A percentile compares a stretch with the other conserved stretches of the same genome.
Conservation (phyloP, 139 green algal species). For the Auxenochlorella pyrenoidosa region DNA sequence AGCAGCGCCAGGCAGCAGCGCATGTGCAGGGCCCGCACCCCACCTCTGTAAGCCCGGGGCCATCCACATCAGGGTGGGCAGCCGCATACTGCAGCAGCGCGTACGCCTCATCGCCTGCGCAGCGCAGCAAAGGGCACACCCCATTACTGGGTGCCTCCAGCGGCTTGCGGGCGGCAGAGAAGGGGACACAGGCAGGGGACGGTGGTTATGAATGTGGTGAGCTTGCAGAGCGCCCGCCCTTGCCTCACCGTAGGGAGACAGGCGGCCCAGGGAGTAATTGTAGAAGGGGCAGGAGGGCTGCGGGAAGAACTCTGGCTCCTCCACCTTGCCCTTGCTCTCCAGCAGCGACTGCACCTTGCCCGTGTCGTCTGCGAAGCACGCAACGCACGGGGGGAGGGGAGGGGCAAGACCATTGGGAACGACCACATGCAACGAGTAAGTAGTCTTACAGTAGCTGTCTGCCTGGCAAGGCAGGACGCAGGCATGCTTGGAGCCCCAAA, state of each 20-base stretch:
- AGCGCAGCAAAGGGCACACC: background rate
- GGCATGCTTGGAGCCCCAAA: too few species aligned
- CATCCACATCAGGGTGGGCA: conserved; percentile 10
- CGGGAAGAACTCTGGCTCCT: conserved; percentile 57
- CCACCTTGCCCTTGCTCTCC: conserved; percentile 8
- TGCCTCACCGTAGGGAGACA: conserved; percentile 61
- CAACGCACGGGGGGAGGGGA: background rate
- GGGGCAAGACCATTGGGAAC: too few species aligned
- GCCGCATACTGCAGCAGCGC: conserved; percentile 48
- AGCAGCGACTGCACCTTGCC: conserved; percentile 49
- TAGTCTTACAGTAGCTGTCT: too few species aligned
- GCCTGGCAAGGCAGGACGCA: too few species aligned
- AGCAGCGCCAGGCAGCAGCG: too few species aligned
- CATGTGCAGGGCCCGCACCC: too few species aligned
- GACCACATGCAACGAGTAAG: too few species aligned
- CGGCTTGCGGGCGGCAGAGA: too few species aligned
- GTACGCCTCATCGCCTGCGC: conserved; percentile 51
- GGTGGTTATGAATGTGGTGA: too few species aligned
- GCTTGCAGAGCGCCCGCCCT: background rate
- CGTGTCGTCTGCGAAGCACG: conserved; percentile 39
- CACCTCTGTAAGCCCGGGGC: conserved; percentile 19
- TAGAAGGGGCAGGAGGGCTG: conserved; percentile 64
- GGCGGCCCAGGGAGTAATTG: conserved; percentile 47
- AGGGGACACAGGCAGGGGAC: too few species aligned
- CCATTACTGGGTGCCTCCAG: too few species aligned